phyloP scores from a whole-genome alignment of 441 rosid species.

The Theobroma grandiflorum region DNA sequence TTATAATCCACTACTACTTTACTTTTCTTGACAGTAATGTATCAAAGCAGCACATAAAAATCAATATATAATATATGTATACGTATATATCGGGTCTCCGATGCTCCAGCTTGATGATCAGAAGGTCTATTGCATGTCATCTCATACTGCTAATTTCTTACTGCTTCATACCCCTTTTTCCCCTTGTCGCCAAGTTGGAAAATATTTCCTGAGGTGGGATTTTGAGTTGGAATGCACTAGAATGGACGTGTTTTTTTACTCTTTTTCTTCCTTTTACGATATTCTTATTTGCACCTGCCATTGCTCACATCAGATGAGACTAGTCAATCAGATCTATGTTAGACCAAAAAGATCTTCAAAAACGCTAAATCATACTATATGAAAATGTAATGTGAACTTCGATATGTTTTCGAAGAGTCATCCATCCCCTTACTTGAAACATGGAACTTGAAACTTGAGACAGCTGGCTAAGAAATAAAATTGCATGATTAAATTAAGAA shows the following conservation, averaged over 20 bases:
- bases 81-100: neutral
- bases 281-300: neutral
- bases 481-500: slow-evolving; percentile 3
- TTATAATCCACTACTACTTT: neutral
- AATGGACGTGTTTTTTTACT: neutral
- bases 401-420: neutral
- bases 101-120: neutral
- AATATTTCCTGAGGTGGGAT: slow-evolving; percentile 23
- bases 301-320: neutral
- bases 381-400: neutral
- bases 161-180: neutral
- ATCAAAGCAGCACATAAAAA: neutral
- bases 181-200: slow-evolving; percentile 11
- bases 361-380: neutral
- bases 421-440: neutral
- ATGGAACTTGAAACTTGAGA: neutral
- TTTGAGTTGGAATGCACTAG: slow-evolving; percentile 42
- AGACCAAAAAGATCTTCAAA: slow-evolving; percentile 9
- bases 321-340: neutral
- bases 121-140: neutral
- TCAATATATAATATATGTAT: neutral
- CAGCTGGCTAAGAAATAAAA: neutral
- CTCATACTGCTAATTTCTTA: neutral
- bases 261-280: neutral
- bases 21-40: neutral